phyloP scores from a whole-genome alignment of 768 basidiomycete genomes.

The Amanita pseudoporphyria region DNA sequence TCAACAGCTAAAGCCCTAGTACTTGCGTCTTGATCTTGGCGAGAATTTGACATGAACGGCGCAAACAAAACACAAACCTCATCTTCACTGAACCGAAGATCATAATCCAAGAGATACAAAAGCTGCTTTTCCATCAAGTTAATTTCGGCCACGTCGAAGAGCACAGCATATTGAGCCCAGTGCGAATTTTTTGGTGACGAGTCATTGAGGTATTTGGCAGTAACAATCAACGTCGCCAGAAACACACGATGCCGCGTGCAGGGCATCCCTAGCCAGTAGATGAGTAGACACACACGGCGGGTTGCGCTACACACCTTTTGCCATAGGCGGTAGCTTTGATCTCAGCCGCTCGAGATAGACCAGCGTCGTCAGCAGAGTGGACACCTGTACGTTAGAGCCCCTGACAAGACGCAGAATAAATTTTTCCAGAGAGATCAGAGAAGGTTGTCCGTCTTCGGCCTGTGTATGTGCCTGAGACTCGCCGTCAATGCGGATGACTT shows the following conservation, averaged over 20 bases:
- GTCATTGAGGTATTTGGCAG: slow-evolving; percentile 96
- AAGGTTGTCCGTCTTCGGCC: background rate
- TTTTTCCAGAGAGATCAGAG: slow-evolving; percentile 57
- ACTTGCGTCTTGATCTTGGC: slow-evolving; percentile 23
- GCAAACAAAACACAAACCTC: slow-evolving; percentile 68
- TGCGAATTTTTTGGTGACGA: slow-evolving; percentile 93
- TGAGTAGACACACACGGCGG: background rate
- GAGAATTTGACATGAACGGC: slow-evolving; percentile 44
- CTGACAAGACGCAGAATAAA: slow-evolving; percentile 80
- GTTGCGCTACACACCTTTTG: slow-evolving; percentile 55
- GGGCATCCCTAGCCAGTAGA: slow-evolving; percentile 47
- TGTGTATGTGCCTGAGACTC: slow-evolving; percentile 34
- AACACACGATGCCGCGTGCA: slow-evolving; percentile 96
- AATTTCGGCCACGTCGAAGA: slow-evolving; percentile 74
- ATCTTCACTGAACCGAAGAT: slow-evolving; percentile 81
- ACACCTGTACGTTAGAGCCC: slow-evolving; percentile 80
- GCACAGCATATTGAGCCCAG: slow-evolving; percentile 72
- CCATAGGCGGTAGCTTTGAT: slow-evolving; percentile 67
- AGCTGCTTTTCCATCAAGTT: slow-evolving; percentile 98
- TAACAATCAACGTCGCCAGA: slow-evolving; percentile 89
- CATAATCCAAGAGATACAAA: slow-evolving; percentile 84
- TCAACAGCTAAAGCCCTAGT: slow-evolving; percentile 44
- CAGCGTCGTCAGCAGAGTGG: slow-evolving; percentile 84
- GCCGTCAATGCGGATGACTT: slow-evolving; percentile 63
- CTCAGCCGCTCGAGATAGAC: slow-evolving; percentile 87